Evolutionary conservation across 2,329 filamentous ascomycete species (phyloP).

Genomic region (Pseudocercospora vitis): DNA sequence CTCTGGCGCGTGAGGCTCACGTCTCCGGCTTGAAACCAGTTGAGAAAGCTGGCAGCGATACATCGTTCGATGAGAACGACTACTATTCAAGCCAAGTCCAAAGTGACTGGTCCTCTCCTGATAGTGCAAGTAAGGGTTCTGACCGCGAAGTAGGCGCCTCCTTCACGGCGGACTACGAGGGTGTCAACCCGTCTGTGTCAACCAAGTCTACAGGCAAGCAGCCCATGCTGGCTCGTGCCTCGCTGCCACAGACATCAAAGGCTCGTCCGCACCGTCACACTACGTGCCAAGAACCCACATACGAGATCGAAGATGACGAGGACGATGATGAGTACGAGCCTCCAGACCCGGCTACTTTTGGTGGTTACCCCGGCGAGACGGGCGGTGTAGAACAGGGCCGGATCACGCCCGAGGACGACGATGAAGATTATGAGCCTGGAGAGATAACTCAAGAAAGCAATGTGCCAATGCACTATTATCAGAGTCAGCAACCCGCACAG

Average conservation of each 20-base stretch:
- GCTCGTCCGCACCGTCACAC: constrained; percentile 11
- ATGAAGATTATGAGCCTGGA: constrained; percentile 41
- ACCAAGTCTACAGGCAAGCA: constrained; percentile 23
- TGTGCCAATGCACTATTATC: constrained; percentile 20
- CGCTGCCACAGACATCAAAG: constrained; percentile 17
- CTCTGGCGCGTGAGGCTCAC: constrained; percentile 69
- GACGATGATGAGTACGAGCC: constrained; percentile 39
- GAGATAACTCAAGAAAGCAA: constrained; percentile 35
- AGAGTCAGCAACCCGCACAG: constrained; percentile 29
- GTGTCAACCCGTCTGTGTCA: constrained; percentile 18
- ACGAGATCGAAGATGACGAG: constrained; percentile 30
- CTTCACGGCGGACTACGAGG: constrained; percentile 31
- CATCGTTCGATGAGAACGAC: constrained; percentile 84
- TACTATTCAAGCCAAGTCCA: constrained; percentile 86
- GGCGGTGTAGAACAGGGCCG: constrained; percentile 22
- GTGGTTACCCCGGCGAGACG: constrained; percentile 25
- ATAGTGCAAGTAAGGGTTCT: constrained; percentile 43
- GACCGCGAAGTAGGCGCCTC: constrained; percentile 45
- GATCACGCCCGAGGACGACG: constrained; percentile 30
- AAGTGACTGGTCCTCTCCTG: constrained; percentile 69
- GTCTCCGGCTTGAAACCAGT: constrained; percentile 59
- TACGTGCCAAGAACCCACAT: constrained; percentile 14
- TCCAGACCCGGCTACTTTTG: constrained; percentile 31
- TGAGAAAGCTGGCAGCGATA: constrained; percentile 57
- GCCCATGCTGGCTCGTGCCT: constrained; percentile 18